A percentile compares a stretch with the other conserved stretches of the same genome.
phyloP scores from a whole-genome alignment of 2,329 filamentous ascomycete genomes.

The Cladophialophora bantiana region DNA sequence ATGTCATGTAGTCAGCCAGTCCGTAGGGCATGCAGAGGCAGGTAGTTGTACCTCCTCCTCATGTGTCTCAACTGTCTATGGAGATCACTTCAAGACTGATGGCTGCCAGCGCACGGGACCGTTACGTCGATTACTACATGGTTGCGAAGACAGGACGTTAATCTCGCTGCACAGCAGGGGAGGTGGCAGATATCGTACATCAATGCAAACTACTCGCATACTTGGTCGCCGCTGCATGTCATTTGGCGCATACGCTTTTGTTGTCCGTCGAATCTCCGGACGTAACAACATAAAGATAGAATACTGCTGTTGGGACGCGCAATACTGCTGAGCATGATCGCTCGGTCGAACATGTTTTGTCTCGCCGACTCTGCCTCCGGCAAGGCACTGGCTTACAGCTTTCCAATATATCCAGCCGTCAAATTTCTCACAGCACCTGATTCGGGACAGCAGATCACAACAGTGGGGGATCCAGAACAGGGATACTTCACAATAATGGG shows the following conservation, averaged over 20 bases:
- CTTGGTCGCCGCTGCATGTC: neutral
- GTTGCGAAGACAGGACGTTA: neutral
- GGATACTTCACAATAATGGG: neutral
- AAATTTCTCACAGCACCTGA: conserved; percentile 14
- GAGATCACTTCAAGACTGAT: conserved; percentile 1
- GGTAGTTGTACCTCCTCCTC: neutral
- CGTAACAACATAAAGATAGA: neutral
- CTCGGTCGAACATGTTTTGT: conserved; percentile 17
- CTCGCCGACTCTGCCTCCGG: conserved; percentile 7
- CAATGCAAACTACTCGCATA: neutral
- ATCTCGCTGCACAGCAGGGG: neutral
- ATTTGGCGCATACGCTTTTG: neutral
- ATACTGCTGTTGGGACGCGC: neutral
- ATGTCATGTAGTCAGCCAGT: neutral
- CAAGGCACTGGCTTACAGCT: neutral
- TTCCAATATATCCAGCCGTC: conserved; percentile 21
- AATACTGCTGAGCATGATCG: neutral
- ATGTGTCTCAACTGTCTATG: neutral
- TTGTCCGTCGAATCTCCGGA: neutral
- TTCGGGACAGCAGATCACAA: conserved; percentile 4
- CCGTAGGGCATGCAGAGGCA: neutral
- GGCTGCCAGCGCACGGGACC: neutral
- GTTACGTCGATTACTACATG: neutral
- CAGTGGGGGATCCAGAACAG: neutral
- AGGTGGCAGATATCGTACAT: neutral